Conservation (phyloP, 2,329 filamentous ascomycete species). For the Myriosclerotinia scirpicola region DNA sequence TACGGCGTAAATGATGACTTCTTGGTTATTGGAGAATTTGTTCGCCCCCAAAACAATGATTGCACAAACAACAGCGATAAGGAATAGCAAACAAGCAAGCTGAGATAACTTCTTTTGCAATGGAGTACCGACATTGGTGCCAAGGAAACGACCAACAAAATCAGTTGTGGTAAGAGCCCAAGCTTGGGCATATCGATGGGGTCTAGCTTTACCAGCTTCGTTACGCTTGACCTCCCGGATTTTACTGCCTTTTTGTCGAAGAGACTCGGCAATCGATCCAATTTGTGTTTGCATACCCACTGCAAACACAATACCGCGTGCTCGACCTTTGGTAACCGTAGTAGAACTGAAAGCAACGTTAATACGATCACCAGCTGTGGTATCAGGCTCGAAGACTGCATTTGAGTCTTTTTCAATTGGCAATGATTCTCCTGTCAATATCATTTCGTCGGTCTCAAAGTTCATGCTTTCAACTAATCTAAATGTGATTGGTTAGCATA, state of each 20-base stretch:
- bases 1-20: constrained; percentile 64
- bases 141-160: constrained; percentile 59
- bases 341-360: constrained; percentile 63
- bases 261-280: constrained; percentile 61
- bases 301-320: constrained; percentile 58
- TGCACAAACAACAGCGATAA: constrained; percentile 62
- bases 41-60: constrained; percentile 65
- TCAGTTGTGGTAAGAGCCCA: constrained; percentile 50
- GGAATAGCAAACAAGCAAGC: constrained; percentile 62
- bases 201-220: constrained; percentile 50
- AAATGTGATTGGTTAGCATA: constrained; percentile 25
- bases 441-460: constrained; percentile 59
- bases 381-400: constrained; percentile 50
- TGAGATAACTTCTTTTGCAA: constrained; percentile 66
- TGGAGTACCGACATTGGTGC: constrained; percentile 64
- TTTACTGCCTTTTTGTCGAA: constrained; percentile 53
- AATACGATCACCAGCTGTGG: constrained; percentile 59
- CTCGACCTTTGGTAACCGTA: constrained; percentile 61
- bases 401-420: constrained; percentile 56
- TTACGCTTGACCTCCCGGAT: constrained; percentile 49
- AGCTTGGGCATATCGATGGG: constrained; percentile 48
- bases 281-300: constrained; percentile 63
- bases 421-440: constrained; percentile 62
- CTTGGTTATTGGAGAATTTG: constrained; percentile 49
- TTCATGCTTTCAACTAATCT: constrained; percentile 54